Conservation (phyloP, 345 rosid genomes). For the Litchi chinensis region DNA sequence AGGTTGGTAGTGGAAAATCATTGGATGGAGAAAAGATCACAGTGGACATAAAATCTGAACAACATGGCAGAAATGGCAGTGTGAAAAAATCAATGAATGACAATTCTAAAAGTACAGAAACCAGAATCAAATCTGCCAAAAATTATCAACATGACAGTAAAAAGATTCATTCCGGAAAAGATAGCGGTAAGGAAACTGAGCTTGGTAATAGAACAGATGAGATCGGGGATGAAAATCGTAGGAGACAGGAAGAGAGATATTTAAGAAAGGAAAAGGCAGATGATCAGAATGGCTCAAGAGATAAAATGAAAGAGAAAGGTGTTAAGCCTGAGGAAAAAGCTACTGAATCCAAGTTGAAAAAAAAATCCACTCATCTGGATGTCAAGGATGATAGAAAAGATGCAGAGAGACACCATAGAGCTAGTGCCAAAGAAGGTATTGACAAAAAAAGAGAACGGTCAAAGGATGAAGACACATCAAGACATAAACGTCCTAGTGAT, state of each 20-base stretch:
- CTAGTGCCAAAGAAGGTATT: constrained; percentile 51
- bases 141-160: constrained; percentile 46
- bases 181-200: constrained; percentile 35
- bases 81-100: constrained; percentile 30
- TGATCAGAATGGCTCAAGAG: constrained; percentile 51
- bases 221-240: constrained; percentile 40
- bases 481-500: constrained; percentile 48
- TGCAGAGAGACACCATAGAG: constrained; percentile 50
- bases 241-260: constrained; percentile 48
- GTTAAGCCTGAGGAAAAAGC: constrained; percentile 46
- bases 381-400: constrained; percentile 57
- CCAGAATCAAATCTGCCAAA: constrained; percentile 37
- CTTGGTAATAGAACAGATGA: constrained; percentile 31
- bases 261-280: constrained; percentile 52
- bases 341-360: constrained; percentile 58
- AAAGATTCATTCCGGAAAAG: constrained; percentile 41
- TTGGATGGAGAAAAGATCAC: constrained; percentile 21
- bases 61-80: constrained; percentile 22
- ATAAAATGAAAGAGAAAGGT: constrained; percentile 42
- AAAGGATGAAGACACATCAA: constrained; percentile 58
- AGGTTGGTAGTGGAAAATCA: constrained; percentile 30
- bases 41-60: constrained; percentile 28
- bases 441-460: constrained; percentile 47
- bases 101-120: constrained; percentile 42
- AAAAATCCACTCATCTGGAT: constrained; percentile 40